Evolutionary conservation across 257 asterid species (phyloP), one percentile per base, ranked within the genome.

Genomic region (Verbascum thapsus): DNA sequence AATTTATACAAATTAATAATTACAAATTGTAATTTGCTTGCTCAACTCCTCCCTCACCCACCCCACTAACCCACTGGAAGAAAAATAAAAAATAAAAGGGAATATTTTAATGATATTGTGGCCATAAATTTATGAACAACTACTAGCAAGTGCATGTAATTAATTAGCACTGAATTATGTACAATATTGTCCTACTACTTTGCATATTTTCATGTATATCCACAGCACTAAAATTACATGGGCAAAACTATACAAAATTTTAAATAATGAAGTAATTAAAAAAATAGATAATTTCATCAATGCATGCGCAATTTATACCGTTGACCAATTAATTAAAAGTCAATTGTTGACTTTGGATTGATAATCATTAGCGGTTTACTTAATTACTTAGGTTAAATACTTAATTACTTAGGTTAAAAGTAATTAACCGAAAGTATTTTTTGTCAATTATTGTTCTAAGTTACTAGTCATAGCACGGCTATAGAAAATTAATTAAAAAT

Each of bases 341-440:
- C 53, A 59, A 17, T 17, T 35, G 20, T 48, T 64, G 57, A 74
- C 75, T 59, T 62, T 63, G 17, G 53, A 18, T 51, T 58, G 47
- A 74, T 66, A 44, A 68, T 38, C 17, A 42, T 20, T 23, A 26
- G 8, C 19, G 8, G 2, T 17, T 35, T 51, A 26, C 3, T 5
- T 26, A 37, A 0, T 53, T 58, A 43, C 4, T 18, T 15, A 1
- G 59, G 4, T 44, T 23, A 59, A 16, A 17, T 26, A 26, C 3
- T 5, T 26, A 37, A 0, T 53, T 58, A 43, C 4, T 18, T 15
- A 1, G 59, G 4, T 44, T 23, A 59, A 16, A 17, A 49, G 58
- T 51, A 57, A 49, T 51, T 73, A 44, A 59, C 74, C 80, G 77
- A 66, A 75, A 75, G 80, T 66, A 40, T 20, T 49, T 42, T 38